Conservation (phyloP, 192 early-diverging fungal genomes). For the Jimgerdemannia lactiflua region DNA sequence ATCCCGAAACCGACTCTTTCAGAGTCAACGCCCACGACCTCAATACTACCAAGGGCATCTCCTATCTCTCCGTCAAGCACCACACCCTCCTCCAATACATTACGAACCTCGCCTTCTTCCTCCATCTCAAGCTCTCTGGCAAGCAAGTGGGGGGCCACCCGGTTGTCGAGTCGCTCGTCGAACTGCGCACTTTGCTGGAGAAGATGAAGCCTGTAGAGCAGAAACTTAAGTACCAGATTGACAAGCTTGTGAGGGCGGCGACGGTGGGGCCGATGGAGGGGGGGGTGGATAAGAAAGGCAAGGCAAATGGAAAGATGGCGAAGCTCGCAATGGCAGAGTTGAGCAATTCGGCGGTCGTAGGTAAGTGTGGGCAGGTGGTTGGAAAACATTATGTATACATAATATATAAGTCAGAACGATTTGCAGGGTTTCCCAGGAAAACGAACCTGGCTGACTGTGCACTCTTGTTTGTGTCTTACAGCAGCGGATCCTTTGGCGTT, state of each 20-base stretch:
- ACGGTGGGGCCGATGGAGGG: constrained; percentile 43
- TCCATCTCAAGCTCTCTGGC: constrained; percentile 79
- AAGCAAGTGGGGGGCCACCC: constrained; percentile 57
- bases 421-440: too few relatives aligned
- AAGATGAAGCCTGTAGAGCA: constrained; percentile 92
- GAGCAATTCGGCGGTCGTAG: background rate
- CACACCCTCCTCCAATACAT: constrained; percentile 87
- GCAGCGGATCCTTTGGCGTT: constrained; percentile 82
- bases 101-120: constrained; percentile 68
- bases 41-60: constrained; percentile 75
- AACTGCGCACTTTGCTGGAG: constrained; percentile 85
- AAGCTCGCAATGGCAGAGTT: background rate
- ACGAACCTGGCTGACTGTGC: too few relatives aligned
- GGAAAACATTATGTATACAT: background rate
- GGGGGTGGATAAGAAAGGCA: constrained; percentile 13
- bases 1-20: background rate
- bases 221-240: constrained; percentile 96
- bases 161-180: constrained; percentile 66
- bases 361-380: background rate
- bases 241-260: constrained; percentile 81
- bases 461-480: background rate
- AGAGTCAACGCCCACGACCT: constrained; percentile 54
- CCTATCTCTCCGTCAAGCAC: constrained; percentile 88
- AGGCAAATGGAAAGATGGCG: constrained; percentile 17
- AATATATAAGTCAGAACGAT: background rate